phyloP scores from a whole-genome alignment of 176 grass and related monocot genomes.

The Tillandsia fasciculata region DNA sequence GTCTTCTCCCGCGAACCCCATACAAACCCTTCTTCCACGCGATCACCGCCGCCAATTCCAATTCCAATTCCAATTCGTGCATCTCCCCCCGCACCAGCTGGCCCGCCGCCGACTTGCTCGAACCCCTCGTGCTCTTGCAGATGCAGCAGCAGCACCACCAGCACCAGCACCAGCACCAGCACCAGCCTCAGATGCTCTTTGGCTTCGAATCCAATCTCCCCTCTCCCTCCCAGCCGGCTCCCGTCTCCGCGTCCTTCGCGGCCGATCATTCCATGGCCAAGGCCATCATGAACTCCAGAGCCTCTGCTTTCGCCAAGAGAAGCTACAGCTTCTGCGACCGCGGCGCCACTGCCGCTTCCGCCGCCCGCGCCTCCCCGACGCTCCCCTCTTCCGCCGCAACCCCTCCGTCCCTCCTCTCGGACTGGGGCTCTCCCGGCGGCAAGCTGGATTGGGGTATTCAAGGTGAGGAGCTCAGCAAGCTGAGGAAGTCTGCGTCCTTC shows the following conservation, averaged over 20 bases:
- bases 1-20: too few relatives aligned
- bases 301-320: conserved; percentile 37
- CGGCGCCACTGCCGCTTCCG: conserved; percentile 24
- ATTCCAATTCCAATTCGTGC: too few relatives aligned
- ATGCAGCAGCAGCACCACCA: conserved; percentile 62
- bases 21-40: too few relatives aligned
- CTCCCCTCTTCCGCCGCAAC: not conserved
- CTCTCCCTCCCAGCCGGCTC: conserved; percentile 5
- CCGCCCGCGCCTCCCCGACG: conserved; percentile 32
- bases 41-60: not conserved
- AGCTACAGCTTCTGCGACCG: conserved; percentile 98
- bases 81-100: conserved; percentile 17
- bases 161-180: too few relatives aligned
- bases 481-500: conserved; percentile 88
- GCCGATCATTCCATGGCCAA: conserved; percentile 20
- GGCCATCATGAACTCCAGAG: conserved; percentile 23
- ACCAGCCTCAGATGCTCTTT: not conserved
- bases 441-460: conserved; percentile 91
- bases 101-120: conserved; percentile 35
- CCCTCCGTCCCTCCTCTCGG: conserved; percentile 21
- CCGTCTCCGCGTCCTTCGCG: conserved; percentile 7
- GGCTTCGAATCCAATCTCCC: conserved; percentile 1
- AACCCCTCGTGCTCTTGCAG: conserved; percentile 46
- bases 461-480: conserved; percentile 88
- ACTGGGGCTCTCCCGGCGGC: conserved; percentile 82